Conservation (phyloP, 2,329 filamentous ascomycete genomes). For the Dryadomyces quercus-mongolicae region DNA sequence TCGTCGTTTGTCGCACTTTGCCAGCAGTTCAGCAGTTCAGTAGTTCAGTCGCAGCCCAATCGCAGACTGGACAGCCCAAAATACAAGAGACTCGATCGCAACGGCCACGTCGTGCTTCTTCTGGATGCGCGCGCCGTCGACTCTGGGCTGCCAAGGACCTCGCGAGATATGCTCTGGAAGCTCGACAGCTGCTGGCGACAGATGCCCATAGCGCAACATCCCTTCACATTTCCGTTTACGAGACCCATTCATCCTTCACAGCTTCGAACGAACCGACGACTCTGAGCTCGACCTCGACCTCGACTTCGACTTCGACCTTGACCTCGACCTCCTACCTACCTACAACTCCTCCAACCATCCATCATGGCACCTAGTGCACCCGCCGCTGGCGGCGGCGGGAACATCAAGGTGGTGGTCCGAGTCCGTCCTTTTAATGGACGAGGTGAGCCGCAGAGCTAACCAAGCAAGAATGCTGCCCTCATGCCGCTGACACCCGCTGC, state of each 20-base stretch:
- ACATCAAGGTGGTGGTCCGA: constrained; percentile 99
- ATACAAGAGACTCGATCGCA: too few relatives aligned
- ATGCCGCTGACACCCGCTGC: neutral
- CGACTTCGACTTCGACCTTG: neutral
- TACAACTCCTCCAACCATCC: constrained; percentile 3
- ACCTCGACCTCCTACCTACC: too few relatives aligned
- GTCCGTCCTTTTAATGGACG: constrained; percentile 88
- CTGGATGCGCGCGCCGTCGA: too few relatives aligned
- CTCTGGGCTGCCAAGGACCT: too few relatives aligned
- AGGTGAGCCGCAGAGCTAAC: constrained; percentile 42
- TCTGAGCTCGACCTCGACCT: too few relatives aligned
- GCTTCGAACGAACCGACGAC: too few relatives aligned
- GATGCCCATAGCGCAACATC: neutral
- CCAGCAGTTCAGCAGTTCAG: too few relatives aligned
- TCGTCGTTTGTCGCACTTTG: too few relatives aligned
- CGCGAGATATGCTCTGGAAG: neutral
- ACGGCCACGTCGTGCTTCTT: too few relatives aligned
- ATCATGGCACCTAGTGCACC: constrained; percentile 44
- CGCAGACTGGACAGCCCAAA: too few relatives aligned
- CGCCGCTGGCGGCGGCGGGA: constrained; percentile 52
- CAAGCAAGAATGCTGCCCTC: neutral
- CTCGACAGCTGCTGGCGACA: neutral
- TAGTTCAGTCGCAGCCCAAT: too few relatives aligned
- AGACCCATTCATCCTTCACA: neutral
- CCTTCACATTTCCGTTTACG: neutral